Conservation (phyloP, 768 basidiomycete genomes). For the Cubamyces lactineus region DNA sequence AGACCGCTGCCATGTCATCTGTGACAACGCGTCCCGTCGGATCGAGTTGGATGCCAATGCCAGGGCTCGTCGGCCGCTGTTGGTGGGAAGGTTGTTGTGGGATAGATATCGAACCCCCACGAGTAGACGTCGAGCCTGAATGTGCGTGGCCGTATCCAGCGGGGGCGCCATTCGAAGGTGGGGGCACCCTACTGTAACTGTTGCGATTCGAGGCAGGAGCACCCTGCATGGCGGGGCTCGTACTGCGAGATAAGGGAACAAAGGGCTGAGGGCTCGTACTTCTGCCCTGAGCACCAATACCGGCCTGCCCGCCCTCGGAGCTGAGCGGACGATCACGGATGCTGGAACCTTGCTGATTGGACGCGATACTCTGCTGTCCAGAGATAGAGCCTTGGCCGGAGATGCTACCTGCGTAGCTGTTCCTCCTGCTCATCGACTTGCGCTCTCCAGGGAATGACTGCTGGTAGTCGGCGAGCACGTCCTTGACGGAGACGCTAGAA, state of each 20-base stretch:
- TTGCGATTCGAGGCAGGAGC: slow-evolving; percentile 28
- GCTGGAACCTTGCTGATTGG: slow-evolving; percentile 25
- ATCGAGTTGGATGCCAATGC: slow-evolving; percentile 83
- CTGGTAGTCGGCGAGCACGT: slow-evolving; percentile 76
- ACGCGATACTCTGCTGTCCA: slow-evolving; percentile 23
- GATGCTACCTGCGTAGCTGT: slow-evolving; percentile 43
- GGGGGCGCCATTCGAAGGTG: slow-evolving; percentile 17
- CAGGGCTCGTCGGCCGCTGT: slow-evolving; percentile 67
- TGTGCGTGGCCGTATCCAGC: slow-evolving; percentile 17
- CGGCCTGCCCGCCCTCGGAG: slow-evolving; percentile 66
- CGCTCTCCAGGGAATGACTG: slow-evolving; percentile 89
- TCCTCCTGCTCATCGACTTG: slow-evolving; percentile 58
- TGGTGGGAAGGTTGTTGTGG: slow-evolving; percentile 31
- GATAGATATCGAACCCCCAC: slow-evolving; percentile 41
- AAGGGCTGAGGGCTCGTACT: slow-evolving; percentile 65
- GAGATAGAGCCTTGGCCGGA: slow-evolving; percentile 36
- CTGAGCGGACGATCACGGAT: slow-evolving; percentile 54
- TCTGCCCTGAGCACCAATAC: slow-evolving; percentile 76
- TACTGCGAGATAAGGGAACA: slow-evolving; percentile 46
- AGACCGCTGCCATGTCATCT: slow-evolving; percentile 72
- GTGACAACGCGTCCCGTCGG: slow-evolving; percentile 78
- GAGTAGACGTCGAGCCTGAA: slow-evolving; percentile 29
- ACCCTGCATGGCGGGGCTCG: slow-evolving; percentile 47
- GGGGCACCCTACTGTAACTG: slow-evolving; percentile 26
- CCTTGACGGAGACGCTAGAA: slow-evolving; percentile 63